Evolutionary conservation across 2,329 filamentous ascomycete species (phyloP), one percentile per base, ranked within the genome.

Genomic region (Fusarium fujikuroi): DNA sequence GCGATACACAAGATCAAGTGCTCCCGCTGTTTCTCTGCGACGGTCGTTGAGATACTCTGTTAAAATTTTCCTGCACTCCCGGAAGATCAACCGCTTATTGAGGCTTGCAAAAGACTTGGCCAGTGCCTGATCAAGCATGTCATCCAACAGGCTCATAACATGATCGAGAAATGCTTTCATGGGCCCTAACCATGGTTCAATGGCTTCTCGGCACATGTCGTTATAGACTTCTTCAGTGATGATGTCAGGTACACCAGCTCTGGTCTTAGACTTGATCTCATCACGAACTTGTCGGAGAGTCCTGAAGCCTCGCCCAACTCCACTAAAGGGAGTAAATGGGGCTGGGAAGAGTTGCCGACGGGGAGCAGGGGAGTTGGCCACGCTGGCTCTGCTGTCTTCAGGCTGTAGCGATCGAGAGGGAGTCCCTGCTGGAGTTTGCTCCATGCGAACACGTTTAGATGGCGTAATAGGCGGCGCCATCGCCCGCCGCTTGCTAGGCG

Each of bases 211-310:
- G 50, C 88, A 90, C 21, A 93, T 83, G 0, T 84, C 84, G 34
- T 90, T 87, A 28, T 91, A 89, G 0, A 92, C 90, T 42, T 89
- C 87, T 0, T 88, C 86, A 0, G 90, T 87, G 1, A 90, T 87
- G 1, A 90, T 84, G 11, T 87, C 86, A 0, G 89, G 90, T 73
- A 91, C 84, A 0, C 91, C 90, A 0, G 89, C 86, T 23, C 84
- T 84, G 32, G 87, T 87, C 18, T 88, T 88, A 8, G 84, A 81
- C 23, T 83, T 80, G 19, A 92, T 91, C 16, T 90, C 85, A 0
- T 83, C 80, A 0, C 87, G 85, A 3, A 93, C 88, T 42, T 87
- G 81, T 7, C 80, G 80, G 5, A 90, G 81, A 2, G 85, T 86
- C 37, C 86, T 82, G 8, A 85, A 85, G 0, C 81, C 77, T 7